phyloP scores from a whole-genome alignment of 2,329 filamentous ascomycete species.

The Beauveria varroae region DNA sequence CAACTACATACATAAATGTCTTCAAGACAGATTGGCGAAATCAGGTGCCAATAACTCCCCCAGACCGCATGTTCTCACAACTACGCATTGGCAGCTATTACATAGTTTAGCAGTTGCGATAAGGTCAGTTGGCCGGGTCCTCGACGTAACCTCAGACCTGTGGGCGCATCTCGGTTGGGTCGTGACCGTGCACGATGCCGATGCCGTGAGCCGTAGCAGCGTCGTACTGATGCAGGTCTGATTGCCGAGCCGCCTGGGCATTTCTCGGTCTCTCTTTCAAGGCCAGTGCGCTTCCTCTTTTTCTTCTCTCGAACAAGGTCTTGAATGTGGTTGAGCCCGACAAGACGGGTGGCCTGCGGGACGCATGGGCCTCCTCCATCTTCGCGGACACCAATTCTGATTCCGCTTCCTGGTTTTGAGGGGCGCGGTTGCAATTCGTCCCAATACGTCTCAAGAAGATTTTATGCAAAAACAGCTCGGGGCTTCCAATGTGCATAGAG shows the following conservation, averaged over 20 bases:
- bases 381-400: not conserved
- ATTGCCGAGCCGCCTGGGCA: not conserved
- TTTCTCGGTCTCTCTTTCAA: not conserved
- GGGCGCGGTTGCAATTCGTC: too few relatives aligned
- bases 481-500: too few relatives aligned
- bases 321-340: too few relatives aligned
- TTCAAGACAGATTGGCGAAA: not conserved
- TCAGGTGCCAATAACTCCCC: not conserved
- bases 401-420: not conserved
- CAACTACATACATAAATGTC: not conserved
- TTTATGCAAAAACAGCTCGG: too few relatives aligned
- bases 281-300: not conserved
- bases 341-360: too few relatives aligned
- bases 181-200: not conserved
- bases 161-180: not conserved
- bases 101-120: not conserved
- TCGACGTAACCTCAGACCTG: not conserved
- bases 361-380: too few relatives aligned
- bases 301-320: too few relatives aligned
- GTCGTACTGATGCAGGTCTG: not conserved
- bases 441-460: too few relatives aligned
- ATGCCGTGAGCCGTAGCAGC: constrained; percentile 7
- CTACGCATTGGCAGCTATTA: not conserved
- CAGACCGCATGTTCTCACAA: not conserved
- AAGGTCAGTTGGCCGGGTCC: not conserved